Evolutionary conservation across 2,329 filamentous ascomycete species (phyloP).

Genomic region (Penicillium nordicum): DNA sequence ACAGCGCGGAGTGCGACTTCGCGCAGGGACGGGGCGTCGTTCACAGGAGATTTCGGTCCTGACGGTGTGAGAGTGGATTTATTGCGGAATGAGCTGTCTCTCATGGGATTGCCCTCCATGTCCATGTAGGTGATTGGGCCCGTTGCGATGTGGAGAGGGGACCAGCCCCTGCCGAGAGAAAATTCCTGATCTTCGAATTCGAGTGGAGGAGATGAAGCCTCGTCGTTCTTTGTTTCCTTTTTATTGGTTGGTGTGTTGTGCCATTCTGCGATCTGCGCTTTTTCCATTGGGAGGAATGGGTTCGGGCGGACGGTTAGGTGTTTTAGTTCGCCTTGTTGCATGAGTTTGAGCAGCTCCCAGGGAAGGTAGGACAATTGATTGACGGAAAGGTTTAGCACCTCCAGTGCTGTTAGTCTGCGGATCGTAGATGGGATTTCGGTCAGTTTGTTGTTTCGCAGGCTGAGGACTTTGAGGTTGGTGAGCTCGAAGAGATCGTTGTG

Average conservation of each 20-base stretch:
- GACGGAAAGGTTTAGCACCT: slow-evolving; percentile 45
- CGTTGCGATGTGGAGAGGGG: slow-evolving; percentile 38
- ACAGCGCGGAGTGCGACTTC: slow-evolving; percentile 43
- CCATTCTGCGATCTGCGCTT: slow-evolving; percentile 33
- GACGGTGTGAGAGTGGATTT: background rate
- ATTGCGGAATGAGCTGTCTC: slow-evolving; percentile 4
- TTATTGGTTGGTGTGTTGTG: slow-evolving; percentile 16
- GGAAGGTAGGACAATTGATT: slow-evolving; percentile 45
- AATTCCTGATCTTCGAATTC: slow-evolving; percentile 25
- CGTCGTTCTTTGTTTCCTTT: slow-evolving; percentile 1
- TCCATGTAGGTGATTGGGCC: slow-evolving; percentile 32
- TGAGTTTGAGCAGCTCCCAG: slow-evolving; percentile 45
- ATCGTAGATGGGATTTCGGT: slow-evolving; percentile 42
- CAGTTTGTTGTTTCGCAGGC: slow-evolving; percentile 47
- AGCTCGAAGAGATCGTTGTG: slow-evolving; percentile 44
- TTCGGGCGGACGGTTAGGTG: slow-evolving; percentile 42
- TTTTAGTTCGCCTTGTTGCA: slow-evolving; percentile 37
- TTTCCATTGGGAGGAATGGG: slow-evolving; percentile 35
- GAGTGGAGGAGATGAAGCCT: slow-evolving; percentile 2
- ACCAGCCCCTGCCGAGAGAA: slow-evolving; percentile 32
- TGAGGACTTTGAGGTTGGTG: slow-evolving; percentile 41
- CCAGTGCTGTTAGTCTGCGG: slow-evolving; percentile 39
- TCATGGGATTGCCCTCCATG: slow-evolving; percentile 32
- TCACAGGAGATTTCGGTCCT: slow-evolving; percentile 5
- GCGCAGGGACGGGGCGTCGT: slow-evolving; percentile 40